A percentile compares a stretch with the other conserved stretches of the same genome.
These are phyloP conservation scores for Quercus mongolica DNA, from an alignment of 306 rosid genomes.

Conservation along the genomic window DNA sequence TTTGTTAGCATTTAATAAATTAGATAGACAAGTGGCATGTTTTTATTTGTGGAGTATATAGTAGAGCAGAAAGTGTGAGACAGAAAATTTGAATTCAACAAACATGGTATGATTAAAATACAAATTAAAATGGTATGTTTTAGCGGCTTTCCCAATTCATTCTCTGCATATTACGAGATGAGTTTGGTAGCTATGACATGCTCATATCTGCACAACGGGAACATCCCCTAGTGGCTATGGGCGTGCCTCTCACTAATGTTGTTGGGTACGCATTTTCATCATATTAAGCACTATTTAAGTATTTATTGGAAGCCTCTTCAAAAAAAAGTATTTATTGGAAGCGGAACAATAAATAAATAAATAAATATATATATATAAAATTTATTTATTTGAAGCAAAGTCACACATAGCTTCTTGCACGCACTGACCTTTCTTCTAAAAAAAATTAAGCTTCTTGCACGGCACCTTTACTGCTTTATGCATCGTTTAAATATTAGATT, in stretches of 20 bases:
- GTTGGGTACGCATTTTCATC: neutral
- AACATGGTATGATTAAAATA: neutral
- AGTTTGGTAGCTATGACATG: neutral
- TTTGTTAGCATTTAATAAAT: too few species aligned
- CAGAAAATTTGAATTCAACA: too few species aligned
- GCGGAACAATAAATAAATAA: too few species aligned
- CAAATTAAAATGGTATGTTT: neutral
- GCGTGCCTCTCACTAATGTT: conserved; percentile 25
- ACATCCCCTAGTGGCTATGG: conserved; percentile 25
- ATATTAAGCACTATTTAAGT: too few species aligned
- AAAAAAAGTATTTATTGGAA: too few species aligned
- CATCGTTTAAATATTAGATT: neutral
- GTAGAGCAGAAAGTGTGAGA: too few species aligned
- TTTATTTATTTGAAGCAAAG: too few species aligned
- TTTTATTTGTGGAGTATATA: too few species aligned
- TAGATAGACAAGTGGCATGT: too few species aligned
- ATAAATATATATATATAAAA: too few species aligned
- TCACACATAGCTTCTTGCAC: too few species aligned
- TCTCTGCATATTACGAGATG: neutral
- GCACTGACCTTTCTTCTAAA: neutral
- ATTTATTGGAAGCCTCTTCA: too few species aligned
- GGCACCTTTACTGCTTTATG: conserved; percentile 5
- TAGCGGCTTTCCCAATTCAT: conserved; percentile 27
- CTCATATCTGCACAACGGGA: conserved; percentile 11
- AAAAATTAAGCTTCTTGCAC: conserved; percentile 11